Evolutionary conservation across 225 moss, liverwort and hornwort species (phyloP), one percentile per base, ranked within the genome.

Genomic region (Anthoceros angustus): DNA sequence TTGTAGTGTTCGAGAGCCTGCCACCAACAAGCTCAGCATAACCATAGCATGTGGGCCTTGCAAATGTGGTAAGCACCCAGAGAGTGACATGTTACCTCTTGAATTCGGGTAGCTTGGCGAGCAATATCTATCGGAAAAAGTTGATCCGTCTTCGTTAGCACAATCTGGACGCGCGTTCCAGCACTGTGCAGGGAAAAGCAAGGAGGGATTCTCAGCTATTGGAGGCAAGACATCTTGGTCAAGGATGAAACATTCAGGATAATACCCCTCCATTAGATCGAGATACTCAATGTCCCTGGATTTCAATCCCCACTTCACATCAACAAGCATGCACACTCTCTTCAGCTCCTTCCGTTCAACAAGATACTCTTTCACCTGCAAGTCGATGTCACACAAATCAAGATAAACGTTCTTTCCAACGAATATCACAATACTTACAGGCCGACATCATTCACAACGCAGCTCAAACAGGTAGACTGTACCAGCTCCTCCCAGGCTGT

Each of bases 231-330:
- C 32, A 32, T 1, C 32, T 32, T 32, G 32, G 32, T 32, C 8
- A 55, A 55, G 55, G 55, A 55, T 15, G 55, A 55, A 55, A 55
- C 7, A 55, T 8, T 10, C 21, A 69, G 72, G 64, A 43, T 6
- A 9, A 55, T 76, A 90, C 94, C 88, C 90, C 74, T 91, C 90
- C 94, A 95, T 90, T 12, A 90, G 78, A 64, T 88, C 72, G 68
- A 95, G 80, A 42, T 90, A 74, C 70, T 91, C 87, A 61, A 88
- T 80, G 32, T 95, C 94, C 73, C 84, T 86, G 70, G 86, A 85
- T 72, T 90, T 95, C 72, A 95, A 76, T 64, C 94, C 94, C 94
- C 94, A 95, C 70, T 88, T 91, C 41, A 90, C 84, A 78, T 95
- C 94, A 62, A 95, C 83, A 72, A 95, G 80, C 73, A 95, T 70